Conservation (phyloP, 192 early-diverging fungal genomes). For the Endogone sp. region DNA sequence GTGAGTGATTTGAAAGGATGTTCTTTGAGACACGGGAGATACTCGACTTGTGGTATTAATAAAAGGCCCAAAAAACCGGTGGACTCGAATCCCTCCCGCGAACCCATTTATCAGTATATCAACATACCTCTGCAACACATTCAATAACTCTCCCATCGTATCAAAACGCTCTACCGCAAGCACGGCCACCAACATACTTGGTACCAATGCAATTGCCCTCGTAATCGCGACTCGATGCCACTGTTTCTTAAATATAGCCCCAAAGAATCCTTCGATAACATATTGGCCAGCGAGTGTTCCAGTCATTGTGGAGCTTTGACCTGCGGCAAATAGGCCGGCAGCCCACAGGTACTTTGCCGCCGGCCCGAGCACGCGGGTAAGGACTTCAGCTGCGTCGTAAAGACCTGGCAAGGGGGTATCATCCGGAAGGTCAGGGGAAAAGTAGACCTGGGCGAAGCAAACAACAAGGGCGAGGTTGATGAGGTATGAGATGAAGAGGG, state of each 20-base stretch:
- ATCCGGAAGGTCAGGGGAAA: slow-evolving; percentile 9
- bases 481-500: slow-evolving; percentile 57
- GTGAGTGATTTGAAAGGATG: neutral
- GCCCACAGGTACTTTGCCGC: slow-evolving; percentile 76
- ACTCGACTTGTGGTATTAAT: too few relatives aligned
- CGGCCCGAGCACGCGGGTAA: slow-evolving; percentile 54
- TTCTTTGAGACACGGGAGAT: too few relatives aligned
- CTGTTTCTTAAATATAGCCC: slow-evolving; percentile 48
- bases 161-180: slow-evolving; percentile 55
- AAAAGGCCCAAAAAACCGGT: too few relatives aligned
- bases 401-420: slow-evolving; percentile 47
- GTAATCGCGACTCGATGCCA: slow-evolving; percentile 62
- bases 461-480: slow-evolving; percentile 69
- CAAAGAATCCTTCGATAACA: slow-evolving; percentile 83
- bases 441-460: slow-evolving; percentile 56
- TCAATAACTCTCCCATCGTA: slow-evolving; percentile 63
- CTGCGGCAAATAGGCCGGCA: slow-evolving; percentile 72
- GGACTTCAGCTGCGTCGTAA: slow-evolving; percentile 55
- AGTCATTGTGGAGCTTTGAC: slow-evolving; percentile 83
- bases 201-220: slow-evolving; percentile 57
- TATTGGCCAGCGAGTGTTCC: slow-evolving; percentile 91
- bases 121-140: slow-evolving; percentile 57
- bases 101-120: neutral
- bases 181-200: slow-evolving; percentile 60
- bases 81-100: too few relatives aligned